These are phyloP conservation scores for Dryas octopetala DNA, from an alignment of 306 rosid species.

Conservation along the genomic window DNA sequence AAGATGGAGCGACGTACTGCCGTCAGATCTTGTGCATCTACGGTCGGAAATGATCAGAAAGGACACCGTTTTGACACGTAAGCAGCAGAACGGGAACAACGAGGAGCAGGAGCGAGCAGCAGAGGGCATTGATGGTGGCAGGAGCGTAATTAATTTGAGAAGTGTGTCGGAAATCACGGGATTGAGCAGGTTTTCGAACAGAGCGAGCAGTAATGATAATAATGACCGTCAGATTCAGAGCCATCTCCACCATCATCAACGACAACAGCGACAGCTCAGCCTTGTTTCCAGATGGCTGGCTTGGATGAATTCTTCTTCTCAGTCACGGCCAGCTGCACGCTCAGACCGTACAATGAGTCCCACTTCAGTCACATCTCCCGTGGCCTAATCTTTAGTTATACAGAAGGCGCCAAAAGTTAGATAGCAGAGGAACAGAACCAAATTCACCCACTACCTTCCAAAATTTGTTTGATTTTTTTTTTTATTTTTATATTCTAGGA, in stretches of 20 bases:
- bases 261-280: conserved; percentile 31
- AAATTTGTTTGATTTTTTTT: background rate
- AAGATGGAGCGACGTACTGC: conserved; percentile 81
- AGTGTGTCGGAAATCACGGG: conserved; percentile 86
- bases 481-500: background rate
- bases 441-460: background rate
- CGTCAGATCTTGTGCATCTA: conserved; percentile 69
- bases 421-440: background rate
- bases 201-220: conserved; percentile 7
- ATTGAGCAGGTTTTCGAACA: conserved; percentile 50
- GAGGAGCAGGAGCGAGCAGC: conserved; percentile 31
- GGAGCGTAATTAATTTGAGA: conserved; percentile 50
- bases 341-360: conserved; percentile 3
- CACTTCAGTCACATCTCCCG: background rate
- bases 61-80: conserved; percentile 14
- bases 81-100: conserved; percentile 50
- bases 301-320: conserved; percentile 41
- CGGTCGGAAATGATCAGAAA: conserved; percentile 70
- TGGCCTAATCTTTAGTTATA: background rate
- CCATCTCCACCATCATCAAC: conserved; percentile 16
- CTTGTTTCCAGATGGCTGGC: conserved; percentile 47
- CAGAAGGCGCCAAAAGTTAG: background rate
- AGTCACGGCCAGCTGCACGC: conserved; percentile 31
- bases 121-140: conserved; percentile 33
- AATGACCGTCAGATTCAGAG: background rate